Evolutionary conservation across 257 asterid species (phyloP).

Genomic region (Verbena officinalis): DNA sequence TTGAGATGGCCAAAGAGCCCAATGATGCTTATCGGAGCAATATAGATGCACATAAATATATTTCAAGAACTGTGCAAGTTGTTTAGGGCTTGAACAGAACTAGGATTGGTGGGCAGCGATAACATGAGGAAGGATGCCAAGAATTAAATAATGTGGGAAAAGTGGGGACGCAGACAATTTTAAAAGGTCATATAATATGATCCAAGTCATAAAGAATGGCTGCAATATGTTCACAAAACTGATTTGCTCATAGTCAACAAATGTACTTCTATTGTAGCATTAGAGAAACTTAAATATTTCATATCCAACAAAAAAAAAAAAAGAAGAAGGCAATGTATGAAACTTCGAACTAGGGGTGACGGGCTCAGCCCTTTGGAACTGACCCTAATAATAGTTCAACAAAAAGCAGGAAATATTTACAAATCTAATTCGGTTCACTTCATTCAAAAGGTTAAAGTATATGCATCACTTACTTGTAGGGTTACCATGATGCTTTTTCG

Average conservation of each 20-base stretch:
- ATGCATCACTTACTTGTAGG: conserved; percentile 46
- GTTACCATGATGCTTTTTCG: conserved; percentile 47
- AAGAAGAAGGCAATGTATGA: too few species aligned
- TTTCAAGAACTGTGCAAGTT: too few species aligned
- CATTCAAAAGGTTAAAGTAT: conserved; percentile 3
- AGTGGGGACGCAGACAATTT: neutral
- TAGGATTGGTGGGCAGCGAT: too few species aligned
- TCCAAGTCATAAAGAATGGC: conserved; percentile 6
- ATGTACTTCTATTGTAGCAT: neutral
- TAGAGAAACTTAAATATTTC: neutral
- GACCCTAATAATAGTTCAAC: conserved; percentile 3
- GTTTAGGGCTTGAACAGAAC: neutral
- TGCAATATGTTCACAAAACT: too few species aligned
- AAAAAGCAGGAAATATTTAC: conserved; percentile 1
- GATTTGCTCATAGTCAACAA: too few species aligned
- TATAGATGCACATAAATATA: neutral
- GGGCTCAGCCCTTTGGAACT: neutral
- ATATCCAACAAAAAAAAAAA: too few species aligned
- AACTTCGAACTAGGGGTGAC: too few species aligned
- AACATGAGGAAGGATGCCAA: neutral
- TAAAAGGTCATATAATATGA: neutral
- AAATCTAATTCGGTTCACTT: conserved; percentile 13
- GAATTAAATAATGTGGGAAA: conserved; percentile 8
- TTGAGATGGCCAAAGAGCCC: conserved; percentile 11
- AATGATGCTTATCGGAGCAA: neutral